Conservation (phyloP, 345 rosid species). For the Gossypium anomalum region DNA sequence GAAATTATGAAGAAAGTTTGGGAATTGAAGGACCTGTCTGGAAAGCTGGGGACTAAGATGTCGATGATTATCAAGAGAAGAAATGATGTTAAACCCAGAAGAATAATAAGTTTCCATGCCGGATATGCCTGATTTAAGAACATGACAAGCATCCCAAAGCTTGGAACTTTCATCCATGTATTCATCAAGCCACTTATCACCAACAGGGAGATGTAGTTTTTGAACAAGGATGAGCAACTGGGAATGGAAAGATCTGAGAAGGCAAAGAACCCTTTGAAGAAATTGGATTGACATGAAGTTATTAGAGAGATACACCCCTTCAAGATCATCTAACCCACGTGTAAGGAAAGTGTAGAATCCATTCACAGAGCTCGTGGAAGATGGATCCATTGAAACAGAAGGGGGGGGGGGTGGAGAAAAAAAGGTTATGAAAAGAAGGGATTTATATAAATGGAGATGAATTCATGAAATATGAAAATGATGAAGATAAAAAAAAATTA, state of each 20-base stretch:
- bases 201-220: neutral
- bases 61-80: neutral
- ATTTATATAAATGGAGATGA: neutral
- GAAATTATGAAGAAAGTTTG: neutral
- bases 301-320: neutral
- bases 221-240: neutral
- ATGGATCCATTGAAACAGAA: neutral
- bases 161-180: conserved; percentile 2
- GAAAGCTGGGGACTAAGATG: neutral
- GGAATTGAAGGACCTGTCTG: neutral
- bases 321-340: neutral
- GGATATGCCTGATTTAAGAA: neutral
- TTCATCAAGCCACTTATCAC: neutral
- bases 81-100: neutral
- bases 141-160: conserved; percentile 8
- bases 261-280: neutral
- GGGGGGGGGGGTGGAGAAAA: neutral
- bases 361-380: neutral
- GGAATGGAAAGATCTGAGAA: conserved; percentile 1
- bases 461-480: neutral
- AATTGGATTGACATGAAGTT: conserved; percentile 1
- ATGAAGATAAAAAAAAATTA: neutral
- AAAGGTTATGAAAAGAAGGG: neutral
- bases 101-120: neutral
- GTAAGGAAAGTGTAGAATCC: neutral